Conservation (phyloP, 1,284 basidiomycete genomes). For the Irpex lacteus region DNA sequence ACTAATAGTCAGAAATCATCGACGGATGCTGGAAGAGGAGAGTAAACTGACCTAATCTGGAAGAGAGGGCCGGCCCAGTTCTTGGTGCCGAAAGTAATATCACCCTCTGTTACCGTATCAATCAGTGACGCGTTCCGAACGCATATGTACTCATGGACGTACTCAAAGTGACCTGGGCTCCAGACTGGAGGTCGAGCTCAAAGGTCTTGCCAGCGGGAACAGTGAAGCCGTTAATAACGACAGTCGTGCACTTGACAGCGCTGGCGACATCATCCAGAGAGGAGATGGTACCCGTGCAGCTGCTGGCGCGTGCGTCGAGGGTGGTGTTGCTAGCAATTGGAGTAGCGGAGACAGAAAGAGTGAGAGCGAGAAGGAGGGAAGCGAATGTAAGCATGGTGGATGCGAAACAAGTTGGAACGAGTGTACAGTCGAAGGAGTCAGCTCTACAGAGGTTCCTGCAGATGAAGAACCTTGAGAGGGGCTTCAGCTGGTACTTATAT, state of each 20-base stretch:
- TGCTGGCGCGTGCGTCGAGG: conserved; percentile 7
- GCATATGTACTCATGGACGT: conserved; percentile 13
- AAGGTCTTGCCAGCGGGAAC: conserved; percentile 33
- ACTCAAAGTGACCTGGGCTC: conserved; percentile 38
- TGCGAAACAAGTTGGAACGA: not conserved
- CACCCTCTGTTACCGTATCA: conserved; percentile 22
- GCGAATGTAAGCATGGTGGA: conserved; percentile 2
- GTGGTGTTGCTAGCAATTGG: not conserved
- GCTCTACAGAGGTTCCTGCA: not conserved
- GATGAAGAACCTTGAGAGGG: not conserved
- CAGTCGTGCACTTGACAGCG: conserved; percentile 44
- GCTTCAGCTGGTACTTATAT: not conserved
- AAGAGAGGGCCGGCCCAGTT: conserved; percentile 34
- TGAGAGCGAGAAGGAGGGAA: conserved; percentile 1
- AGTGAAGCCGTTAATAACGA: conserved; percentile 45
- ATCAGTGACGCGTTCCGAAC: not conserved
- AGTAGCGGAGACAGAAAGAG: not conserved
- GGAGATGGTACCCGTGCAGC: conserved; percentile 41
- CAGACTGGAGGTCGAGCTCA: conserved; percentile 23
- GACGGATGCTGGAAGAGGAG: conserved; percentile 19
- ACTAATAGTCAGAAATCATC: conserved; percentile 23
- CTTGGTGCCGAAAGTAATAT: conserved; percentile 31
- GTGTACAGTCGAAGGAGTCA: not conserved
- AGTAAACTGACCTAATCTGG: conserved; percentile 17
- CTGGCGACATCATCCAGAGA: conserved; percentile 40